phyloP scores from a whole-genome alignment of 2,329 filamentous ascomycete species.

The Fusarium protoensiforme region DNA sequence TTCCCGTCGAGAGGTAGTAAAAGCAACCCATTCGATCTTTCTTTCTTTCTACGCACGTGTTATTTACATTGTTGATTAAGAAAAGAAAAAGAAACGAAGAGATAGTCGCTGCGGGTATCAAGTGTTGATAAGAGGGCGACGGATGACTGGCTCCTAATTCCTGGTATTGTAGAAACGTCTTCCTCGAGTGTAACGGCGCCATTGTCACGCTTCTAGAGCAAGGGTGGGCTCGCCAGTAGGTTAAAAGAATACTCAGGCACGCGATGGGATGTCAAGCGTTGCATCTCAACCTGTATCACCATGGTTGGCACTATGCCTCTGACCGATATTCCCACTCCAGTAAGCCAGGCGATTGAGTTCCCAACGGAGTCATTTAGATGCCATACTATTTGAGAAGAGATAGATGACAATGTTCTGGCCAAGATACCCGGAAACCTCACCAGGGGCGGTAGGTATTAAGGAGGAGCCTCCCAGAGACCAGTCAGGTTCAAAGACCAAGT shows the following conservation, averaged over 20 bases:
- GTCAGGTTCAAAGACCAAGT: background rate
- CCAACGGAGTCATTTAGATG: background rate
- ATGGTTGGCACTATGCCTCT: background rate
- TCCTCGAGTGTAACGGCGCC: background rate
- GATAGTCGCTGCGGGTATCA: background rate
- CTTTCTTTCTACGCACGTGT: background rate
- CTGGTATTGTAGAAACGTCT: background rate
- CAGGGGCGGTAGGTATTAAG: background rate
- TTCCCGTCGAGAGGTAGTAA: background rate
- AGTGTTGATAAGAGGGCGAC: background rate
- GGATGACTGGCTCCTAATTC: background rate
- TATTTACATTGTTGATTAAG: background rate
- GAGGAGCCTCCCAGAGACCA: background rate
- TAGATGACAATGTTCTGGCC: background rate
- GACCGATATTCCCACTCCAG: background rate
- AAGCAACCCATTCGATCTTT: background rate
- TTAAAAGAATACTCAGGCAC: background rate
- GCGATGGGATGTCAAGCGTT: background rate
- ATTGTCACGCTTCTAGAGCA: background rate
- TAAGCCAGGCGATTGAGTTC: background rate
- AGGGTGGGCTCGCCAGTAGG: background rate
- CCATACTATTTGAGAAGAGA: background rate
- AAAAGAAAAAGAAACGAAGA: background rate
- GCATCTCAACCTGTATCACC: too few relatives aligned
- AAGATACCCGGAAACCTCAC: background rate